Percentiles rank a stretch among this genome's conserved stretches.
Conservation (phyloP, 192 early-diverging fungal genomes). For the Umbelopsis ramanniana region DNA sequence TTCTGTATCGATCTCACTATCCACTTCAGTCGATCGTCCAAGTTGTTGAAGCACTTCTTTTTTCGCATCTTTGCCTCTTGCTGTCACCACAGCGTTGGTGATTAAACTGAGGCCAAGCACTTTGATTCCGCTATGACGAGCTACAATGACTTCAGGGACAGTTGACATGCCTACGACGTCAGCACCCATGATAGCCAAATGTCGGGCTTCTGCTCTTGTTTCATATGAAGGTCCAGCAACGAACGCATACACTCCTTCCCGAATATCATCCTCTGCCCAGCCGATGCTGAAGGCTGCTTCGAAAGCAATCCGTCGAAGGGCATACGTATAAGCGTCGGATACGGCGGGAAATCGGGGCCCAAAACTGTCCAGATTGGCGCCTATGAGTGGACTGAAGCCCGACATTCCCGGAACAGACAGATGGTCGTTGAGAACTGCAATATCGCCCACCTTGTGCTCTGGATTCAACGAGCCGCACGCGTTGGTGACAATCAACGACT, state of each 20-base stretch:
- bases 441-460: slow-evolving; percentile 81
- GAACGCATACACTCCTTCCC: slow-evolving; percentile 83
- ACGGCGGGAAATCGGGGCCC: slow-evolving; percentile 89
- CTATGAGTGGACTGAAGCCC: slow-evolving; percentile 81
- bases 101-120: slow-evolving; percentile 82
- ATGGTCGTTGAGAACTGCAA: slow-evolving; percentile 82
- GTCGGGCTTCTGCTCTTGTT: slow-evolving; percentile 80
- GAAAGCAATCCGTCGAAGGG: slow-evolving; percentile 74
- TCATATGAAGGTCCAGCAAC: slow-evolving; percentile 94
- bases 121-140: slow-evolving; percentile 79
- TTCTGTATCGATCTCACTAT: slow-evolving; percentile 42
- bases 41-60: slow-evolving; percentile 28
- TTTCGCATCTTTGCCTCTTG: slow-evolving; percentile 48
- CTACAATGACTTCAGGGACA: slow-evolving; percentile 88
- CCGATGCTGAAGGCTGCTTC: slow-evolving; percentile 57
- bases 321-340: slow-evolving; percentile 83
- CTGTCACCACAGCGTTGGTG: slow-evolving; percentile 68
- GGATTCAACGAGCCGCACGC: slow-evolving; percentile 84
- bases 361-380: slow-evolving; percentile 80
- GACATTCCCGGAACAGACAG: slow-evolving; percentile 75
- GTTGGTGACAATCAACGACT: slow-evolving; percentile 83
- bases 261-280: slow-evolving; percentile 53
- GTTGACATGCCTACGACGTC: slow-evolving; percentile 92
- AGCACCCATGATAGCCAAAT: slow-evolving; percentile 69
- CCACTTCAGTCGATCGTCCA: slow-evolving; percentile 31